phyloP scores from a whole-genome alignment of 805 yeast genomes.

The Saccharomycopsis schoenii region DNA sequence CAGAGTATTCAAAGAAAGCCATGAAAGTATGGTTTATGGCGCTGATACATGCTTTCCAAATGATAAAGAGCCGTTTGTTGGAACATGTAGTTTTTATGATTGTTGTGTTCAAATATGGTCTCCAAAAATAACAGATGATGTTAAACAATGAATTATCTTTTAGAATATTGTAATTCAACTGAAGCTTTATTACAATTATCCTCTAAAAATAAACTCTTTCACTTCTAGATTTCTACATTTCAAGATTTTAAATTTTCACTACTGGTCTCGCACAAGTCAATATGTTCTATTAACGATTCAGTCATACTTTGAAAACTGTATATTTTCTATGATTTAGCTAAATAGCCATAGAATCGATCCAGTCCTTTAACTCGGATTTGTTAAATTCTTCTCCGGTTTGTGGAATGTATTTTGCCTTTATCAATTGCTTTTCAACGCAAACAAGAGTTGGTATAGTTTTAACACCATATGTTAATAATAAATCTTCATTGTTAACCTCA shows the following conservation, averaged over 20 bases:
- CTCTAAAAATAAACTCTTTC: too few species aligned
- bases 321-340: background rate
- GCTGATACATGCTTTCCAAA: slow-evolving; percentile 62
- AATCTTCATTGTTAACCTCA: slow-evolving; percentile 48
- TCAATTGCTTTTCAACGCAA: slow-evolving; percentile 55
- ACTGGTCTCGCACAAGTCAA: too few species aligned
- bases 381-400: slow-evolving; percentile 12
- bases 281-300: too few species aligned
- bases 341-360: slow-evolving; percentile 34
- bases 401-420: slow-evolving; percentile 24
- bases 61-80: slow-evolving; percentile 28
- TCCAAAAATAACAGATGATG: slow-evolving; percentile 1
- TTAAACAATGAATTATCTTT: background rate
- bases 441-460: slow-evolving; percentile 52
- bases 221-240: too few species aligned
- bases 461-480: slow-evolving; percentile 46
- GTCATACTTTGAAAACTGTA: too few species aligned
- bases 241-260: too few species aligned
- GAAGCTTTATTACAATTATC: too few species aligned
- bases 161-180: too few species aligned
- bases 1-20: slow-evolving; percentile 52
- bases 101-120: slow-evolving; percentile 70
- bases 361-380: slow-evolving; percentile 28
- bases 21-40: slow-evolving; percentile 91
- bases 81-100: slow-evolving; percentile 91